Conservation (phyloP, 352 stramenopile species). For the Globisporangium perplexum region DNA sequence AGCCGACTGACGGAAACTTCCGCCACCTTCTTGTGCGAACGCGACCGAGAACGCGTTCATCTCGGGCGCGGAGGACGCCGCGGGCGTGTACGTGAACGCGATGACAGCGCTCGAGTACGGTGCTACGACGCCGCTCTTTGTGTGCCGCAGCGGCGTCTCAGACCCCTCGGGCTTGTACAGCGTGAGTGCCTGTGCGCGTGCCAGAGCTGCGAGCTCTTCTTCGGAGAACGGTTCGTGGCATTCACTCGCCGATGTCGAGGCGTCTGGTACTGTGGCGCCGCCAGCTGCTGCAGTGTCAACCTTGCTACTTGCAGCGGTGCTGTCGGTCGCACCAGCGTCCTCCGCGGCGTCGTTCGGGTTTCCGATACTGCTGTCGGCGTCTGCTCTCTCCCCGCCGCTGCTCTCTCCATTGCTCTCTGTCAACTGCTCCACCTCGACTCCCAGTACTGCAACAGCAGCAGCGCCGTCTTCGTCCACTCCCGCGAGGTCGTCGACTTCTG, state of each 20-base stretch:
- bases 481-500: constrained; percentile 8
- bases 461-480: neutral
- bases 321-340: neutral
- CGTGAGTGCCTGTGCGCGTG: constrained; percentile 19
- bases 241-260: neutral
- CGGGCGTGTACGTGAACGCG: constrained; percentile 56
- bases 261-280: neutral
- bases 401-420: neutral
- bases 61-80: constrained; percentile 26
- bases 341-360: constrained; percentile 7
- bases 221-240: constrained; percentile 8
- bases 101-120: constrained; percentile 43
- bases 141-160: constrained; percentile 35
- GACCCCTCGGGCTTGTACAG: constrained; percentile 35
- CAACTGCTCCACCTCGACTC: neutral
- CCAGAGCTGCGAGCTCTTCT: constrained; percentile 31
- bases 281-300: neutral
- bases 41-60: constrained; percentile 30
- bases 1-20: neutral
- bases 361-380: neutral
- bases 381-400: neutral
- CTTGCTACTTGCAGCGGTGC: neutral
- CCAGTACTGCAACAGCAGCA: neutral
- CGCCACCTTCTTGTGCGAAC: constrained; percentile 17
- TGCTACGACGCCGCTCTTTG: constrained; percentile 29